Evolutionary conservation across 2,329 filamentous ascomycete genomes (phyloP).

Genomic region (Colletotrichum brevisporum): DNA sequence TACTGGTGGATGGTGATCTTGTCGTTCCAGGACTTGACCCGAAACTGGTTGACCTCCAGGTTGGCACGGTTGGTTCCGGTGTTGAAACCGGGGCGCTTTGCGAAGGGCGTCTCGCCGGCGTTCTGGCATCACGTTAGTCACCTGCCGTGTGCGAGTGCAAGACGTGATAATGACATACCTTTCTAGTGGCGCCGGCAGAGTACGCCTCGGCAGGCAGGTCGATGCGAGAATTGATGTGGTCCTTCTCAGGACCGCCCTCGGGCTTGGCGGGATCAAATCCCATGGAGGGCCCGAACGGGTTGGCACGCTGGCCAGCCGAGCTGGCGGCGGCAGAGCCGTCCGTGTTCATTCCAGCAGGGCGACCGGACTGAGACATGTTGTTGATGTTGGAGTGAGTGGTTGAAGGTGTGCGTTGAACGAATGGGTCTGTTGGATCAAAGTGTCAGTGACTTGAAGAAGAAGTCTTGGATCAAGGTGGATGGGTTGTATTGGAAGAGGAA

Average conservation of each 20-base stretch:
- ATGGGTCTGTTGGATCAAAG: too few relatives aligned
- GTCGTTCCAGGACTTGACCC: slow-evolving; percentile 71
- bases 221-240: slow-evolving; percentile 62
- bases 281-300: slow-evolving; percentile 41
- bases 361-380: slow-evolving; percentile 23
- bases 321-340: slow-evolving; percentile 27
- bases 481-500: neutral
- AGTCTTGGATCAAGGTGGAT: neutral
- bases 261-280: slow-evolving; percentile 62
- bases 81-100: slow-evolving; percentile 70
- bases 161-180: slow-evolving; percentile 38
- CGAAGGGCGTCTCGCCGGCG: slow-evolving; percentile 50
- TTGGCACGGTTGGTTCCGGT: slow-evolving; percentile 67
- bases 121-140: slow-evolving; percentile 44
- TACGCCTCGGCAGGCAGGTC: slow-evolving; percentile 73
- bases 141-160: neutral
- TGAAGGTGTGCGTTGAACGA: neutral
- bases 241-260: slow-evolving; percentile 43
- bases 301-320: slow-evolving; percentile 18
- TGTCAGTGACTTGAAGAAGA: too few relatives aligned
- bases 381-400: neutral
- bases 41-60: slow-evolving; percentile 81
- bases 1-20: slow-evolving; percentile 82
- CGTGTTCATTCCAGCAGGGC: slow-evolving; percentile 14
- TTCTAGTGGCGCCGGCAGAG: slow-evolving; percentile 47